phyloP scores from a whole-genome alignment of 805 yeast genomes.

The Yarrowia sp. region DNA sequence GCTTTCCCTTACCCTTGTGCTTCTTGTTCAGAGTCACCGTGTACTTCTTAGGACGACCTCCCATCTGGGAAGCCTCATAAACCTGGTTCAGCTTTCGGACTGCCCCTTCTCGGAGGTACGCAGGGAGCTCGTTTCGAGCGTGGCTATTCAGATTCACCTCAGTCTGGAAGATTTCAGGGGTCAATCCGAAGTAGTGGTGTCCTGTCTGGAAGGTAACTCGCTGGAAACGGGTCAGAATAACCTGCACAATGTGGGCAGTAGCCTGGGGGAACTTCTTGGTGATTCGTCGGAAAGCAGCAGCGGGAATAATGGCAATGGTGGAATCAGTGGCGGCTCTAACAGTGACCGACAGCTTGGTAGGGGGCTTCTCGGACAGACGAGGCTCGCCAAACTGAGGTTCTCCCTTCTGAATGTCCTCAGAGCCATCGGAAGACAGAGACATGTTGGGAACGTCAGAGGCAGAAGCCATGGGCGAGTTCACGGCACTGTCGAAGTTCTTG shows the following conservation, averaged over 20 bases:
- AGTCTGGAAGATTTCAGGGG: constrained; percentile 73
- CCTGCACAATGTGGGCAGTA: constrained; percentile 90
- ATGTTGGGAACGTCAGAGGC: constrained; percentile 1
- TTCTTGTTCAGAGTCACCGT: constrained; percentile 13
- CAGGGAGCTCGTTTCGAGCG: constrained; percentile 54
- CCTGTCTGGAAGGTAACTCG: constrained; percentile 91
- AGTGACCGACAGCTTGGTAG: constrained; percentile 44
- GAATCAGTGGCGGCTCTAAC: constrained; percentile 74
- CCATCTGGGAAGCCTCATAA: constrained; percentile 3
- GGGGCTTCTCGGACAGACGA: constrained; percentile 4
- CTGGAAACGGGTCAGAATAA: constrained; percentile 80
- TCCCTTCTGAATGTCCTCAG: neutral
- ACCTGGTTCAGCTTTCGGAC: constrained; percentile 29
- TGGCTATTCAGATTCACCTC: constrained; percentile 63
- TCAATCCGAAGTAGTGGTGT: constrained; percentile 79
- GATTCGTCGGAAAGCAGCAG: constrained; percentile 71
- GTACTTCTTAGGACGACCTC: constrained; percentile 26
- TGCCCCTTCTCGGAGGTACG: constrained; percentile 40
- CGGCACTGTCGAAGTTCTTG: constrained; percentile 27
- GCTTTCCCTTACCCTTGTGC: constrained; percentile 24
- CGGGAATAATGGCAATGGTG: constrained; percentile 90
- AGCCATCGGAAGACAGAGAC: constrained; percentile 20
- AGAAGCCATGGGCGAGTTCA: neutral
- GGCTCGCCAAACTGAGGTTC: constrained; percentile 15
- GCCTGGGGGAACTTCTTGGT: constrained; percentile 78